Conservation (phyloP, 768 basidiomycete species). For the Boletus rubropictus region DNA sequence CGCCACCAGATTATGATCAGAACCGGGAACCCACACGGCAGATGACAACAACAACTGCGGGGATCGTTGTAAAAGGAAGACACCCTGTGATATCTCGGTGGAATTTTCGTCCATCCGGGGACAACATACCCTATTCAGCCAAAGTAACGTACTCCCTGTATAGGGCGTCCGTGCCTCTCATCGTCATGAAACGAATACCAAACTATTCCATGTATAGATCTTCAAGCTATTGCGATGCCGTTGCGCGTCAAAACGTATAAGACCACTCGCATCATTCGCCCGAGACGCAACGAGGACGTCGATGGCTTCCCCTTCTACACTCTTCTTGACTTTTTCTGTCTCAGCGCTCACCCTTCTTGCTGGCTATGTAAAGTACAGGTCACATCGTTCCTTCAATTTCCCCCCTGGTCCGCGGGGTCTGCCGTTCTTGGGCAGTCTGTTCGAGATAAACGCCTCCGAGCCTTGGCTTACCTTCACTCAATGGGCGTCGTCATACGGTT, state of each 20-base stretch:
- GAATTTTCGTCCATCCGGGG: neutral
- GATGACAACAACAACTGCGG: constrained; percentile 1
- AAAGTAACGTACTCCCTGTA: neutral
- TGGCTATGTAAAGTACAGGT: constrained; percentile 11
- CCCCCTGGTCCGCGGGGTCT: constrained; percentile 32
- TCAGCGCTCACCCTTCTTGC: constrained; percentile 8
- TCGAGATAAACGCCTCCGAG: constrained; percentile 21
- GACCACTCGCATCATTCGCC: neutral
- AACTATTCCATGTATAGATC: constrained; percentile 7
- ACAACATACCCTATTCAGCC: neutral
- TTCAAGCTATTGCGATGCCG: neutral
- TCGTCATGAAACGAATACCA: constrained; percentile 8
- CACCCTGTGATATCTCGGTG: neutral
- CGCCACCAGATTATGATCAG: neutral
- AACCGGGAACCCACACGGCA: neutral
- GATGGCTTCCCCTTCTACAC: constrained; percentile 1
- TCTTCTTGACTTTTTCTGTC: constrained; percentile 6
- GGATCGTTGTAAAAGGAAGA: neutral
- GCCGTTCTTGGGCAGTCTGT: constrained; percentile 26
- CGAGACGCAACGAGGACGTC: neutral
- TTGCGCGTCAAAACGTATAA: constrained; percentile 14
- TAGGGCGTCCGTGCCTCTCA: constrained; percentile 7
- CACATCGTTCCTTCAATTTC: neutral
- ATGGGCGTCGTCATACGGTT: constrained; percentile 27
- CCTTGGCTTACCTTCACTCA: constrained; percentile 33